Conservation (phyloP, 2,329 filamentous ascomycete genomes). For the Xylaria digitata region DNA sequence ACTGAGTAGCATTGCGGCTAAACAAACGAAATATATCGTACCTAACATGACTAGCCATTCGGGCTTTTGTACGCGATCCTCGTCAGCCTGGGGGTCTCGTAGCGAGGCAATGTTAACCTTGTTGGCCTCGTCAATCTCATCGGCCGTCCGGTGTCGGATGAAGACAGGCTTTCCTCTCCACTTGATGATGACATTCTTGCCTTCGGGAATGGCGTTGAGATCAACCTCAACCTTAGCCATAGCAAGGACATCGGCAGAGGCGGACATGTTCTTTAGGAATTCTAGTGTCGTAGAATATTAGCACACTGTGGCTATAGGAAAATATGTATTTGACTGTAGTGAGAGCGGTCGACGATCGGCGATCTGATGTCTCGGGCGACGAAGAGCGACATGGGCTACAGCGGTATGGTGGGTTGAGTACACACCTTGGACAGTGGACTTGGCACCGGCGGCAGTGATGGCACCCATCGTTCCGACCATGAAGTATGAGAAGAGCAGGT, state of each 20-base stretch:
- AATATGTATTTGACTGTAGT: constrained; percentile 6
- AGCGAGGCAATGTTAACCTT: constrained; percentile 83
- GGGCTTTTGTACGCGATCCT: constrained; percentile 95
- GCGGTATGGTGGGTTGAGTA: constrained; percentile 40
- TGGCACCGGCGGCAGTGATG: constrained; percentile 90
- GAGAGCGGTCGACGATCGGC: not conserved
- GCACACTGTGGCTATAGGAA: constrained; percentile 19
- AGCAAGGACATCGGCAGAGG: constrained; percentile 96
- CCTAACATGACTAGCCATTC: constrained; percentile 99
- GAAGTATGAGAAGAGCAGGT: constrained; percentile 96
- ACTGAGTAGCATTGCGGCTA: not conserved
- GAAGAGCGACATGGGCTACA: not conserved
- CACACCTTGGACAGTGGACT: constrained; percentile 98
- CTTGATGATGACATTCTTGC: constrained; percentile 99
- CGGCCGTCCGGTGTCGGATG: constrained; percentile 95
- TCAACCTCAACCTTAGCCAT: constrained; percentile 99
- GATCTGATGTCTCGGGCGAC: not conserved
- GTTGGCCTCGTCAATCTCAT: constrained; percentile 96
- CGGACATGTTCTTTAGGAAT: constrained; percentile 99
- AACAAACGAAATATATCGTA: constrained; percentile 56
- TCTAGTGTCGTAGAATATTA: constrained; percentile 66
- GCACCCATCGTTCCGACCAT: constrained; percentile 97
- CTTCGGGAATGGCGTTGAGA: constrained; percentile 91
- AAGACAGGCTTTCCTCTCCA: constrained; percentile 99
- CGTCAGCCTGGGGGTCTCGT: constrained; percentile 90